These are phyloP conservation scores for Venturia aucupariae DNA, from an alignment of 2,329 filamentous ascomycete genomes.

Conservation along the genomic window DNA sequence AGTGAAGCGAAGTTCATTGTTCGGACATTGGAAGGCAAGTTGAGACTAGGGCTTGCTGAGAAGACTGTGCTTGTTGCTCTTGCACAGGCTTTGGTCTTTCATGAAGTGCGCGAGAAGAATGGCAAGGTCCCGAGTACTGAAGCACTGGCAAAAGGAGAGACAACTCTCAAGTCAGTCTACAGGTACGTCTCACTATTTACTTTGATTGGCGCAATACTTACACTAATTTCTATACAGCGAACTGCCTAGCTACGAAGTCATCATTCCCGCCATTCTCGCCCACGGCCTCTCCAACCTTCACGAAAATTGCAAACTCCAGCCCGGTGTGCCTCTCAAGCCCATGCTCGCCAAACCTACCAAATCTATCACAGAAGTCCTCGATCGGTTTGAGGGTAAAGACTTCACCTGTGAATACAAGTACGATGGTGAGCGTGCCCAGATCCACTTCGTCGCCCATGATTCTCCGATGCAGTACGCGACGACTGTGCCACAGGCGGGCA, in stretches of 20 bases:
- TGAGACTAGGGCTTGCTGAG: slow-evolving; percentile 84
- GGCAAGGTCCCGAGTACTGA: slow-evolving; percentile 60
- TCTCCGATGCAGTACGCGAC: slow-evolving; percentile 58
- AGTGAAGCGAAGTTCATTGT: slow-evolving; percentile 94
- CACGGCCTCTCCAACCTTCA: slow-evolving; percentile 75
- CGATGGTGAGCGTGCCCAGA: slow-evolving; percentile 95
- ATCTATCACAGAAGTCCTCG: slow-evolving; percentile 92
- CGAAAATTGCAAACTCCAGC: slow-evolving; percentile 81
- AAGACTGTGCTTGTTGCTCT: slow-evolving; percentile 84
- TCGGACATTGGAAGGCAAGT: slow-evolving; percentile 86
- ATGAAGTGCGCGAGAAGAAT: slow-evolving; percentile 65
- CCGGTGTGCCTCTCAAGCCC: slow-evolving; percentile 89
- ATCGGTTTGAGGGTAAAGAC: slow-evolving; percentile 87
- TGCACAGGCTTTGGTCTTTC: slow-evolving; percentile 76
- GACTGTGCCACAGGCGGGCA: slow-evolving; percentile 49
- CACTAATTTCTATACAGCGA: slow-evolving; percentile 53
- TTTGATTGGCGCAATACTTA: neutral
- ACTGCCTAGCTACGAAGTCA: slow-evolving; percentile 88
- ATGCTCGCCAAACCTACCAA: slow-evolving; percentile 99
- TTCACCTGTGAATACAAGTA: slow-evolving; percentile 99
- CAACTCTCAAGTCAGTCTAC: slow-evolving; percentile 82
- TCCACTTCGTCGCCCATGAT: slow-evolving; percentile 88
- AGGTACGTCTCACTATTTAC: slow-evolving; percentile 46
- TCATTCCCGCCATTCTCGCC: slow-evolving; percentile 80
- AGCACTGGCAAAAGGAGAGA: slow-evolving; percentile 74